Evolutionary conservation across 2,329 filamentous ascomycete genomes (phyloP), one percentile per base, ranked within the genome.

Genomic region (Trichoderma gracile): DNA sequence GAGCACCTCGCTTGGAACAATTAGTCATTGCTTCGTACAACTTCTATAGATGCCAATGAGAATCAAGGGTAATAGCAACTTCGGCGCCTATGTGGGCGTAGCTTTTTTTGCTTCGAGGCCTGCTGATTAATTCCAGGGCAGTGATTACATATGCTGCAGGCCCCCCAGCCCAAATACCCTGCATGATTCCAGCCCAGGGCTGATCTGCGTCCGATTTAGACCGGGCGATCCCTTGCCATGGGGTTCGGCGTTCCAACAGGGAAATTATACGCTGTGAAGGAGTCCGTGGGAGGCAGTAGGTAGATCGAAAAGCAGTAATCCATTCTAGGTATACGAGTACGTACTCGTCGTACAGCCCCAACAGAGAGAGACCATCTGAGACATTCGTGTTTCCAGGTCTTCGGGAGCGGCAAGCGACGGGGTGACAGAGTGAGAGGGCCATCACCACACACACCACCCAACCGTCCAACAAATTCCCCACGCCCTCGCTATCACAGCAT

Each of bases 381-480:
- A 60, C 57, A 60, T 30, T 52, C 47, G 25, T 52, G 57, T 50
- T 60, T 60, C 57, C 57, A 60, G 38, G 47, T 60, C 57, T 27
- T 60, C 57, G 47, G 57, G 42, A 60, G 21, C 57, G 33, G 46
- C 46, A 60, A 50, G 43, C 30, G 55, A 40, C 27, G 43, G 45
- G 43, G 33, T 30, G 30, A 9, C 1, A 8, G 12, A 38, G 5
- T 4, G 3, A 12, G 14, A n/a, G 33, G 14, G 15, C 25, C 19
- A 38, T 15, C 15, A 14, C 33, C 30, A 7, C 30, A 30, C 30
- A 59, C 45, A 17, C 42, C 55, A 33, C 54, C 43, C 45, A 23
- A 43, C 55, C 19, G 30, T 12, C 38, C 23, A 25, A 30, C 6
- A 7, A 14, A 2, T 5, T 8, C 10, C 10, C 33, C 12, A 10